Evolutionary conservation across 2,329 filamentous ascomycete species (phyloP).

Genomic region (Fusarium nurragi): DNA sequence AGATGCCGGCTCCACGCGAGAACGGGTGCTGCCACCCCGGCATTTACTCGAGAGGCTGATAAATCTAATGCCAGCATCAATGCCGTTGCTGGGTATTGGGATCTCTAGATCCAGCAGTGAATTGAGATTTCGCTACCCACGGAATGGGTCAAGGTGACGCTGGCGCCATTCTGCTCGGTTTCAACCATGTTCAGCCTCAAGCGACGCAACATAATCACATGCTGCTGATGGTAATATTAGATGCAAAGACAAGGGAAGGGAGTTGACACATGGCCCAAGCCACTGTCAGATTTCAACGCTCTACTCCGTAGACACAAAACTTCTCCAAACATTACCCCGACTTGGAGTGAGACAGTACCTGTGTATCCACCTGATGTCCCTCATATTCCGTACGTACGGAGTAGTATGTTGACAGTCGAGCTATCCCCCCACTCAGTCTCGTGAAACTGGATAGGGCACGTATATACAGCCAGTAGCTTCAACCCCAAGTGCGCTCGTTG

Average conservation of each 20-base stretch:
- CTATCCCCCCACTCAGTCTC: conserved; percentile 15
- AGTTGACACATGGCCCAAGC: conserved; percentile 15
- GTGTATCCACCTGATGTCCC: conserved; percentile 21
- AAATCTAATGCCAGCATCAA: not conserved
- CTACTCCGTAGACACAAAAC: not conserved
- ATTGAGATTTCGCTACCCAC: not conserved
- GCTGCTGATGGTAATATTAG: not conserved
- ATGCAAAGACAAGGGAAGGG: conserved; percentile 13
- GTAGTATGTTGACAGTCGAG: too few relatives aligned
- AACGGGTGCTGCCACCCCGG: not conserved
- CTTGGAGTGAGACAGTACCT: conserved; percentile 5
- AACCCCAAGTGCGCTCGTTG: too few relatives aligned
- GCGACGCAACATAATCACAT: conserved; percentile 5
- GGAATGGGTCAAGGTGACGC: conserved; percentile 1
- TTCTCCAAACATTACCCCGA: conserved; percentile 35
- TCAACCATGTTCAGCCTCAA: not conserved
- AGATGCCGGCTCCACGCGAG: conserved; percentile 29
- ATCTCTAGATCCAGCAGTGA: not conserved
- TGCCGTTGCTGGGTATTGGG: not conserved
- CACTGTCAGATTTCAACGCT: conserved; percentile 19
- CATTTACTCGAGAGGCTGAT: not conserved
- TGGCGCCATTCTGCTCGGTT: conserved; percentile 5
- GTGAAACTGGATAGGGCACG: not conserved
- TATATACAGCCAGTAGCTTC: not conserved
- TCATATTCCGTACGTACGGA: conserved; percentile 10